phyloP scores from a whole-genome alignment of 768 basidiomycete species.

The Scleroderma citrinum region DNA sequence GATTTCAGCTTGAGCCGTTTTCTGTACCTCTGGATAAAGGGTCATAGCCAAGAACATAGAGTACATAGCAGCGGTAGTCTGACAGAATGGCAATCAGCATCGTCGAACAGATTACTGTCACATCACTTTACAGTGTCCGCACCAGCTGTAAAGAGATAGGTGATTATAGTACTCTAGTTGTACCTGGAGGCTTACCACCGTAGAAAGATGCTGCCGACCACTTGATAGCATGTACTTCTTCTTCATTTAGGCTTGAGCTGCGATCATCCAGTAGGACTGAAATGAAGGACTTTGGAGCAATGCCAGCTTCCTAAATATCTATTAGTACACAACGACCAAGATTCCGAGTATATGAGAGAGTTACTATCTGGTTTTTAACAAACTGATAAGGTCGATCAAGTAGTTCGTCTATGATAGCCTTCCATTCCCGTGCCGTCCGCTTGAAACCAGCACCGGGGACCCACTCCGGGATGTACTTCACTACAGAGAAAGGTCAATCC shows the following conservation, averaged over 20 bases:
- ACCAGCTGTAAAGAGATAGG: conserved; percentile 29
- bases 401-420: conserved; percentile 29
- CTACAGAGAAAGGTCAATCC: conserved; percentile 3
- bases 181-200: too few species aligned
- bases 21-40: conserved; percentile 10
- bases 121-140: conserved; percentile 38
- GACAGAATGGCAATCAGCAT: conserved; percentile 12
- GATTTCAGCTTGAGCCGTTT: conserved; percentile 13
- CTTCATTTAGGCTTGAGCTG: too few species aligned
- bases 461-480: conserved; percentile 21
- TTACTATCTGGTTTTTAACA: conserved; percentile 41
- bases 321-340: background rate
- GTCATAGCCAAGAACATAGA: conserved; percentile 10
- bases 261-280: conserved; percentile 51
- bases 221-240: too few species aligned
- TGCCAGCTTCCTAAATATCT: conserved; percentile 49
- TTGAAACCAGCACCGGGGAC: conserved; percentile 29
- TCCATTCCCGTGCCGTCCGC: conserved; percentile 18
- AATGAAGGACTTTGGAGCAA: conserved; percentile 42
- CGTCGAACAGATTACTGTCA: conserved; percentile 41
- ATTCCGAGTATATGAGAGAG: background rate
- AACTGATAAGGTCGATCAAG: conserved; percentile 39
- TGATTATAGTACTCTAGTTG: background rate
- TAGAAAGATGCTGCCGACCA: too few species aligned
- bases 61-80: background rate